Evolutionary conservation across 1,139 yeast species (phyloP), one percentile per base, ranked within the genome.

Genomic region (Taphrina betulina): DNA sequence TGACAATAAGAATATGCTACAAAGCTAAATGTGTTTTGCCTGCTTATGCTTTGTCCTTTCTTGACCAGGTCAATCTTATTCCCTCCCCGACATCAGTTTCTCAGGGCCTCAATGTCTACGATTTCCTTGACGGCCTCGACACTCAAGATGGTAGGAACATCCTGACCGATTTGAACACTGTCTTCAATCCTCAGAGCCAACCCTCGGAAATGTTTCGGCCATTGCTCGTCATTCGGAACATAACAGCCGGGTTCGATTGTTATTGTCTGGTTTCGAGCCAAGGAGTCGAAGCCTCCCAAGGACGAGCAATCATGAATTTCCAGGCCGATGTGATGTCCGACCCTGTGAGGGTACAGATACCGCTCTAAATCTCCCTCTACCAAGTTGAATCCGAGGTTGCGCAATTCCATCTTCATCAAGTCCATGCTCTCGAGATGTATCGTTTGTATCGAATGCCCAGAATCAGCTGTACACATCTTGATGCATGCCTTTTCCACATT

Each of bases 141-240:
- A 0, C 96, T 85, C 62, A 92, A 73, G 52, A 75, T 65, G 16
- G 82, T 81, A 19, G 82, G 83, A 62, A 76, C 77, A 29, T 77
- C 70, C 0, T 94, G 95, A 26, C 92, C 82, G 0, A 85, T 92
- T 29, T 86, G 75, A 12, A 73, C 76, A 67, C 92, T 92, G 71
- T 94, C 99, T 69, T 94, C 99, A 33, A 94, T 85, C 65, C 99
- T 80, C 23, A 94, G 84, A 1, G 98, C 99, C 59, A 94, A 84
- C 20, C 94, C 94, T 64, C 88, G 84, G 72, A 79, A 90, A 65
- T 81, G 81, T 61, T 78, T 76, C 37, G 98, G 97, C 78, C 83
- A 90, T 60, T 74, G 75, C 59, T 77, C 78, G 62, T 73, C 72
- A 54, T 76, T 73, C 0, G 97, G 97, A 38, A 92, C 78, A 67